These are phyloP conservation scores for Lachancea sp. DNA, from an alignment of 805 yeast species.

Conservation along the genomic window DNA sequence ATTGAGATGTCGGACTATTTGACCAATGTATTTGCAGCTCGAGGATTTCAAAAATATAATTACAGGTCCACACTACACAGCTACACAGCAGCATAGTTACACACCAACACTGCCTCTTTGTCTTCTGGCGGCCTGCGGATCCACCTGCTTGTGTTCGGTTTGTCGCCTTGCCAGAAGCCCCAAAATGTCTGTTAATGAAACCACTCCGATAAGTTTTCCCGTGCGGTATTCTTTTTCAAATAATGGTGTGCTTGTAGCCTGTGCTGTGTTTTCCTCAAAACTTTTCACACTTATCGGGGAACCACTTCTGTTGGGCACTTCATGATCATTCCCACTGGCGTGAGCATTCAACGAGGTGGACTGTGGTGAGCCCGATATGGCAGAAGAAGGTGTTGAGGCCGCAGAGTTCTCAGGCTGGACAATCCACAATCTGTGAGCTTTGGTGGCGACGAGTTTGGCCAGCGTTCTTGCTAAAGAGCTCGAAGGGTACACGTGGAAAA, in stretches of 20 bases:
- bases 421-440: constrained; percentile 84
- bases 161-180: constrained; percentile 63
- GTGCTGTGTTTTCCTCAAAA: constrained; percentile 1
- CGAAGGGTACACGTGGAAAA: constrained; percentile 79
- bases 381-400: constrained; percentile 18
- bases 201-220: constrained; percentile 84
- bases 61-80: not conserved
- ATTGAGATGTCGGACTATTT: no score
- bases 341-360: constrained; percentile 17
- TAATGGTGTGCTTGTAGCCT: constrained; percentile 11
- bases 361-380: constrained; percentile 19
- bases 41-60: no score
- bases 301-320: constrained; percentile 6
- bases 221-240: constrained; percentile 48
- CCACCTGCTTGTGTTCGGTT: constrained; percentile 63
- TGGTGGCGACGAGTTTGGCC: constrained; percentile 93
- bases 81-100: not conserved
- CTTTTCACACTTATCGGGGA: constrained; percentile 9
- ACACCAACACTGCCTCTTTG: constrained; percentile 59
- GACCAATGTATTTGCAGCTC: no score
- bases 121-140: constrained; percentile 82
- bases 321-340: constrained; percentile 3
- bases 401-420: constrained; percentile 46
- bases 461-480: constrained; percentile 81
- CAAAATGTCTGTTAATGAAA: constrained; percentile 84